Conservation (phyloP, 2,329 filamentous ascomycete genomes). For the Aspergillus sp. region DNA sequence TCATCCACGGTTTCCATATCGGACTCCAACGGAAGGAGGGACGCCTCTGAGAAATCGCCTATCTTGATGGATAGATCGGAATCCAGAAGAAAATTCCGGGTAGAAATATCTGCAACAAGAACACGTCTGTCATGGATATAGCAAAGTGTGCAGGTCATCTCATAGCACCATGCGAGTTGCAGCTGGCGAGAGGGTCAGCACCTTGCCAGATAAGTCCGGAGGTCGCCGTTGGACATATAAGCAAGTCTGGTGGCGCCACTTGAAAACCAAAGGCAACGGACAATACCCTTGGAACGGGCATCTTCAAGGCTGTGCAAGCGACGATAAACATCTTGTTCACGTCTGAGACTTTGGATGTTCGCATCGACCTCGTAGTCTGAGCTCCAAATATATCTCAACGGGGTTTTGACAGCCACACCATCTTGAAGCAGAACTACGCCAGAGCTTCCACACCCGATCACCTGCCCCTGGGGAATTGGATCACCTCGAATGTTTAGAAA, state of each 20-base stretch:
- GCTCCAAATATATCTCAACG: constrained; percentile 14
- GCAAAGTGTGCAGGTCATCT: constrained; percentile 23
- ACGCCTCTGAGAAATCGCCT: constrained; percentile 27
- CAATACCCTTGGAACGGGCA: constrained; percentile 14
- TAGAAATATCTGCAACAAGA: constrained; percentile 28
- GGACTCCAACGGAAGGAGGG: constrained; percentile 20
- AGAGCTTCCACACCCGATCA: constrained; percentile 17
- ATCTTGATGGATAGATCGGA: constrained; percentile 25
- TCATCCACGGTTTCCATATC: constrained; percentile 26
- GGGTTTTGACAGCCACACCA: constrained; percentile 17
- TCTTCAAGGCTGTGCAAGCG: constrained; percentile 12
- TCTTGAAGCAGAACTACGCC: constrained; percentile 13
- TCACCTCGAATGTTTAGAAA: constrained; percentile 13
- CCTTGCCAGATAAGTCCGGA: constrained; percentile 20
- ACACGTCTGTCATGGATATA: constrained; percentile 25
- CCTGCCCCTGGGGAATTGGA: constrained; percentile 9
- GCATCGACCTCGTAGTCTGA: constrained; percentile 13
- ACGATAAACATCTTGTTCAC: constrained; percentile 21
- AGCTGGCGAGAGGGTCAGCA: constrained; percentile 15
- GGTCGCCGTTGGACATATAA: constrained; percentile 24
- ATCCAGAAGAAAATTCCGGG: constrained; percentile 28
- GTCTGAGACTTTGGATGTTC: constrained; percentile 14
- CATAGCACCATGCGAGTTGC: constrained; percentile 22
- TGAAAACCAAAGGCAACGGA: constrained; percentile 16
- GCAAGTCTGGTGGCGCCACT: constrained; percentile 16